These are phyloP conservation scores for Nitzschia sp. DNA, from an alignment of 108 stramenopile genomes.

Conservation along the genomic window DNA sequence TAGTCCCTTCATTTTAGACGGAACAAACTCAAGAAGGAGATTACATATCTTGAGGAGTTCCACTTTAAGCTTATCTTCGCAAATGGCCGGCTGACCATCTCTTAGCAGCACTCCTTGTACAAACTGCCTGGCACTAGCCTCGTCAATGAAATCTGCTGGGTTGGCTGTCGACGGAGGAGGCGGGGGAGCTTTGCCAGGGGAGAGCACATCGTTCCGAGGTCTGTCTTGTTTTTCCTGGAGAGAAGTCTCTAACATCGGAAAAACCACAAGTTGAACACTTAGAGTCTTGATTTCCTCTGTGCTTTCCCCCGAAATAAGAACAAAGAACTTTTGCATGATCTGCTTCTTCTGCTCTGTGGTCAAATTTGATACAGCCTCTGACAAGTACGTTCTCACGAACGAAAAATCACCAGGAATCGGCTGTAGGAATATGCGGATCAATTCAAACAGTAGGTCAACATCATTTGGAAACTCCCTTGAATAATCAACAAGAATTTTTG, in stretches of 20 bases:
- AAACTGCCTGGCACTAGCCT: conserved; percentile 32
- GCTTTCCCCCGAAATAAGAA: conserved; percentile 67
- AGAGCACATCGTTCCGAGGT: not conserved
- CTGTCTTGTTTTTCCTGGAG: not conserved
- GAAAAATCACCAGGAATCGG: conserved; percentile 70
- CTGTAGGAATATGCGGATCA: conserved; percentile 76
- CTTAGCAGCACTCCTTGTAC: conserved; percentile 41
- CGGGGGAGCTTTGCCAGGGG: conserved; percentile 1
- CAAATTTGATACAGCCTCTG: conserved; percentile 47
- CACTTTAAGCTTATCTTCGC: conserved; percentile 72
- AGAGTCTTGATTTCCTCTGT: conserved; percentile 80
- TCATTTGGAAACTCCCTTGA: conserved; percentile 58
- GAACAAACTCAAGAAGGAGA: conserved; percentile 75
- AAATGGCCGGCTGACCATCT: conserved; percentile 28
- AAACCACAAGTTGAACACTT: conserved; percentile 63
- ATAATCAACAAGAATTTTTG: conserved; percentile 71
- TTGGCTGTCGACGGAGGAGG: not conserved
- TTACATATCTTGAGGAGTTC: conserved; percentile 82
- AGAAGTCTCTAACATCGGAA: conserved; percentile 57
- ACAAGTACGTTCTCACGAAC: conserved; percentile 56
- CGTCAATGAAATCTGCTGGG: conserved; percentile 17
- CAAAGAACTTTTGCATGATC: conserved; percentile 69
- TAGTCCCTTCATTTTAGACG: conserved; percentile 50
- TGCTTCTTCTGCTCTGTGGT: conserved; percentile 45
- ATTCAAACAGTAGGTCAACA: conserved; percentile 83